A percentile compares a stretch with the other conserved stretches of the same genome.
Evolutionary conservation across 306 rosid species (phyloP).

Genomic region (Phaseolus lunatus): DNA sequence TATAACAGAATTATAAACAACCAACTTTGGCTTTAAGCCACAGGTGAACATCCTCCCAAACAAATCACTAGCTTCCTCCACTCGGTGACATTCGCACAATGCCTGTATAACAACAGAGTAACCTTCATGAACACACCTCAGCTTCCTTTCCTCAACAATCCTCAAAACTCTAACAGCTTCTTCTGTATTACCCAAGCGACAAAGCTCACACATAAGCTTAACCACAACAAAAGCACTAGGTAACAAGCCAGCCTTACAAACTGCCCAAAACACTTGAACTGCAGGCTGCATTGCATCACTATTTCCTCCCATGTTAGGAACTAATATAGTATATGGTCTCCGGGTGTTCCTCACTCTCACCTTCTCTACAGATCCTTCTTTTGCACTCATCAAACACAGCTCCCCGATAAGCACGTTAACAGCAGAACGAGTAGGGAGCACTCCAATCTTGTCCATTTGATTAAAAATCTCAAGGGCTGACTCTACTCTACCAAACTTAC

Average conservation of each 20-base stretch:
- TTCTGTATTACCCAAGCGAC: constrained; percentile 61
- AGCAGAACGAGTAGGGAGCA: constrained; percentile 73
- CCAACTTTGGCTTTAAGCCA: constrained; percentile 66
- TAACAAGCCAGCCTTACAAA: constrained; percentile 52
- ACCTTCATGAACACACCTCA: constrained; percentile 59
- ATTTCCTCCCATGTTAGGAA: constrained; percentile 64
- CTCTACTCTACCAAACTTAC: constrained; percentile 64
- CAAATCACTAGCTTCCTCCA: constrained; percentile 57
- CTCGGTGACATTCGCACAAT: constrained; percentile 53
- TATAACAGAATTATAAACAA: constrained; percentile 64
- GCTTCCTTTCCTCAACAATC: constrained; percentile 59
- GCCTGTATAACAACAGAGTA: constrained; percentile 62
- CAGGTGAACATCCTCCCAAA: constrained; percentile 63
- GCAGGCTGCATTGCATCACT: constrained; percentile 68
- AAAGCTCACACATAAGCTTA: constrained; percentile 66
- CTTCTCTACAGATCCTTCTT: constrained; percentile 66
- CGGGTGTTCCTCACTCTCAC: constrained; percentile 57
- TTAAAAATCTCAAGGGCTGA: constrained; percentile 65
- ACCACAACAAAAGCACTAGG: constrained; percentile 71
- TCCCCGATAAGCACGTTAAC: constrained; percentile 67
- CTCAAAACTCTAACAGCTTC: constrained; percentile 64
- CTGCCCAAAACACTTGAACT: constrained; percentile 63
- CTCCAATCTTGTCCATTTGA: constrained; percentile 59
- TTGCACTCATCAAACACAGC: constrained; percentile 65
- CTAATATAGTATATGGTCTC: constrained; percentile 62